Conservation (phyloP, 495 filamentous ascomycete genomes). For the Daldinia vernicosa region DNA sequence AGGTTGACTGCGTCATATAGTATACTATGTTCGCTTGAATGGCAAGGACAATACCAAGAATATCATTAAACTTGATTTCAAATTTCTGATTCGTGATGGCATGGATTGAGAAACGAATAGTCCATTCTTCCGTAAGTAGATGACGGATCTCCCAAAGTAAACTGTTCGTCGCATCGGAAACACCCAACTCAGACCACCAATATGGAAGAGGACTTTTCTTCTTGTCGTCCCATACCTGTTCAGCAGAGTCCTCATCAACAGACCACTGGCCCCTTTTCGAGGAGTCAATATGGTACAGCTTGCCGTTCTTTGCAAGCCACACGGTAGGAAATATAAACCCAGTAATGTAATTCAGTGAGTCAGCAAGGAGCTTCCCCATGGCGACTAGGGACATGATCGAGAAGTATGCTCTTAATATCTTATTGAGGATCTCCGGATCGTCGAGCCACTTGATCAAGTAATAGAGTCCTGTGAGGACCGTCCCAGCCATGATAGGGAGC, state of each 20-base stretch:
- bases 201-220: constrained; percentile 59
- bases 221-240: constrained; percentile 42
- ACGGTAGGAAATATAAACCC: constrained; percentile 77
- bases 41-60: constrained; percentile 69
- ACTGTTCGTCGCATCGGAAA: constrained; percentile 36
- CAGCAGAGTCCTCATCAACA: constrained; percentile 10
- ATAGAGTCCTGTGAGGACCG: constrained; percentile 79
- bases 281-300: constrained; percentile 57
- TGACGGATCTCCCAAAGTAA: constrained; percentile 57
- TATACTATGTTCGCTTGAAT: constrained; percentile 70
- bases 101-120: constrained; percentile 53
- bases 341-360: constrained; percentile 68
- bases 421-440: constrained; percentile 82
- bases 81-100: constrained; percentile 48
- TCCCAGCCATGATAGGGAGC: constrained; percentile 83
- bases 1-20: constrained; percentile 73
- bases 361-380: constrained; percentile 72
- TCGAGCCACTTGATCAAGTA: constrained; percentile 89
- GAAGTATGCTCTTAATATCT: constrained; percentile 86
- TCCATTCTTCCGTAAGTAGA: constrained; percentile 58
- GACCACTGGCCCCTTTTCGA: constrained; percentile 40
- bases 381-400: constrained; percentile 80
- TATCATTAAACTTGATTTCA: constrained; percentile 50
- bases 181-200: constrained; percentile 44
- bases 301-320: constrained; percentile 59